A percentile compares a stretch with the other conserved stretches of the same genome.
phyloP scores from a whole-genome alignment of 768 basidiomycete genomes.

The Coprinopsis marcescibilis region DNA sequence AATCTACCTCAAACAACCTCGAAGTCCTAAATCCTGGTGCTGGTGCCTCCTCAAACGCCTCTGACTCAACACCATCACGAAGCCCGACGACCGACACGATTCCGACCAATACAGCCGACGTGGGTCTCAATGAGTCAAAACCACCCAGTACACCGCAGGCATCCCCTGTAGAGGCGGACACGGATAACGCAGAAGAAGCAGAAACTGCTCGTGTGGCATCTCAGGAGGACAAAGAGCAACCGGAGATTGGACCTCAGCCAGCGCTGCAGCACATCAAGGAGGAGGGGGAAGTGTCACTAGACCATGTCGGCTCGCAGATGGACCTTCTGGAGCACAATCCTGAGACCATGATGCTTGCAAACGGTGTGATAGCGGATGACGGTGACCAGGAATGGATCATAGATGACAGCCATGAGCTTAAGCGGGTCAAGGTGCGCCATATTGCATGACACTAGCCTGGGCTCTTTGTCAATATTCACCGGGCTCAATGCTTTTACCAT shows the following conservation, averaged over 20 bases:
- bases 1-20: background rate
- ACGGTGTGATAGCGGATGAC: slow-evolving; percentile 43
- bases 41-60: slow-evolving; percentile 26
- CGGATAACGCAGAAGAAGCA: background rate
- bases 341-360: slow-evolving; percentile 29
- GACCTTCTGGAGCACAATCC: slow-evolving; percentile 43
- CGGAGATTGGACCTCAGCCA: slow-evolving; percentile 17
- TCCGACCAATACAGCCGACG: slow-evolving; percentile 7
- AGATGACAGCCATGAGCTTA: slow-evolving; percentile 67
- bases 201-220: slow-evolving; percentile 5
- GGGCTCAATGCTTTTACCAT: slow-evolving; percentile 3
- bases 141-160: slow-evolving; percentile 2
- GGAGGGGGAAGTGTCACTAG: slow-evolving; percentile 27
- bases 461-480: too few species aligned
- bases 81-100: slow-evolving; percentile 5
- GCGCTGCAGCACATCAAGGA: slow-evolving; percentile 29
- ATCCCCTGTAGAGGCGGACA: background rate
- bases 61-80: slow-evolving; percentile 19
- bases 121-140: slow-evolving; percentile 1
- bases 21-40: slow-evolving; percentile 15
- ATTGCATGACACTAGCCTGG: too few species aligned
- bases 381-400: slow-evolving; percentile 54
- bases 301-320: slow-evolving; percentile 35
- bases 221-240: slow-evolving; percentile 14
- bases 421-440: slow-evolving; percentile 70